Conservation (phyloP, 805 yeast genomes). For the Wickerhamiella domercqiae region DNA sequence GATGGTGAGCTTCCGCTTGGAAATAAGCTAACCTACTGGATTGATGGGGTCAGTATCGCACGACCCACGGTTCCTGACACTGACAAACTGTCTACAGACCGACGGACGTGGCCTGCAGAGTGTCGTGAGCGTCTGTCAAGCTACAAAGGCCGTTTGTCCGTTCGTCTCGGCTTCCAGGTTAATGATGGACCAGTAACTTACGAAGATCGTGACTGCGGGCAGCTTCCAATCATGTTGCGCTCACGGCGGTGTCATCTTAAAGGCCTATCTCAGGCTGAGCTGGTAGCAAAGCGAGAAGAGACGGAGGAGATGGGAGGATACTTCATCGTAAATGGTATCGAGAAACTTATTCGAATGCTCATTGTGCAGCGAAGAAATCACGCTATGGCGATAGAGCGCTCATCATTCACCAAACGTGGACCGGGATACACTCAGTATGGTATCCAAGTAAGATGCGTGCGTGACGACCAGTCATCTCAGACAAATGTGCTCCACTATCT, state of each 20-base stretch:
- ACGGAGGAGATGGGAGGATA: conserved; percentile 95
- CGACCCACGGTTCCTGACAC: conserved; percentile 64
- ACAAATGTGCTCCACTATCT: conserved; percentile 94
- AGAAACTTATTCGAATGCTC: conserved; percentile 89
- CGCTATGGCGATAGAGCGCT: conserved; percentile 94
- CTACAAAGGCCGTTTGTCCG: conserved; percentile 61
- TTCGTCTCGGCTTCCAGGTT: conserved; percentile 73
- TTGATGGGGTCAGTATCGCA: conserved; percentile 78
- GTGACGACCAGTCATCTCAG: conserved; percentile 96
- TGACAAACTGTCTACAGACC: conserved; percentile 61
- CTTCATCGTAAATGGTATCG: conserved; percentile 91
- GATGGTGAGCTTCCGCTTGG: conserved; percentile 50
- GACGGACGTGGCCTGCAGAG: conserved; percentile 71
- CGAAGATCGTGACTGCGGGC: conserved; percentile 84
- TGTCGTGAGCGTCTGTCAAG: conserved; percentile 80
- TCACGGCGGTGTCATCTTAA: conserved; percentile 86
- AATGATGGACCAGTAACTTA: conserved; percentile 70
- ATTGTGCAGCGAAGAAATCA: conserved; percentile 96
- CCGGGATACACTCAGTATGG: conserved; percentile 77
- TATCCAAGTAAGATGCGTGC: conserved; percentile 82
- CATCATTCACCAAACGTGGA: conserved; percentile 89
- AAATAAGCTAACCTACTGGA: conserved; percentile 66
- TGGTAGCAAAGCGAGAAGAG: conserved; percentile 72
- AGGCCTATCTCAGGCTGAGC: conserved; percentile 63
- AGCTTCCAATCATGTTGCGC: conserved; percentile 78